Evolutionary conservation across 2,329 filamentous ascomycete genomes (phyloP).

Genomic region (Plectosphaerella sp.): DNA sequence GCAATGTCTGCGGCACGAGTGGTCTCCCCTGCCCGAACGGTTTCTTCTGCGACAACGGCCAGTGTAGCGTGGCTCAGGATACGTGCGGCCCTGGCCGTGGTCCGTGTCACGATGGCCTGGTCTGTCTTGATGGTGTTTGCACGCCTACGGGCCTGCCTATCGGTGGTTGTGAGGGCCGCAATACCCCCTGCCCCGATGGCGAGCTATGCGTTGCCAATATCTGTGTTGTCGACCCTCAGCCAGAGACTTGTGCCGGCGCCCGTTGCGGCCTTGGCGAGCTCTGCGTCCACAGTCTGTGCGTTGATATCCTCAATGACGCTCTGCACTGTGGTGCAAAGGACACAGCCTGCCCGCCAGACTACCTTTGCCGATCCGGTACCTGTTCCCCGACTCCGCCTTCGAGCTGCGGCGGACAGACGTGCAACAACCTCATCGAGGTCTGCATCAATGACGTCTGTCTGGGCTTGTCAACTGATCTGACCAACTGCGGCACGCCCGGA

Average conservation of each 20-base stretch:
- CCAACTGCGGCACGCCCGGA: not conserved
- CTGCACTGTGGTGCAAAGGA: slow-evolving; percentile 1
- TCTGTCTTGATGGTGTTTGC: not conserved
- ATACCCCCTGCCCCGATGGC: not conserved
- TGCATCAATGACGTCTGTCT: not conserved
- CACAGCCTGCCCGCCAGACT: not conserved
- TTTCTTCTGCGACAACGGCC: not conserved
- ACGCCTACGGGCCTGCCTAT: not conserved
- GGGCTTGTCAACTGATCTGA: not conserved
- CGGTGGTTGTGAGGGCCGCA: not conserved
- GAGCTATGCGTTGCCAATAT: not conserved
- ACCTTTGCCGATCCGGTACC: not conserved
- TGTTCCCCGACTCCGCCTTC: not conserved
- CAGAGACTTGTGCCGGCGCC: not conserved
- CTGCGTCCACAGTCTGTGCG: not conserved
- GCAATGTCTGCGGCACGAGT: not conserved
- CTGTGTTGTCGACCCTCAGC: slow-evolving; percentile 1
- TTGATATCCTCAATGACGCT: not conserved
- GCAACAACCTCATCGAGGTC: not conserved
- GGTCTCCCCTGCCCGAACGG: not conserved
- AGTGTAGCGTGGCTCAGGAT: not conserved
- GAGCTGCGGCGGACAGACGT: not conserved
- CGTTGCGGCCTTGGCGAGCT: not conserved
- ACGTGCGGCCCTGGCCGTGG: not conserved
- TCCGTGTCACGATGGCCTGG: not conserved